These are phyloP conservation scores for Coemansia sp. DNA, from an alignment of 192 early-diverging fungal genomes.

Conservation along the genomic window DNA sequence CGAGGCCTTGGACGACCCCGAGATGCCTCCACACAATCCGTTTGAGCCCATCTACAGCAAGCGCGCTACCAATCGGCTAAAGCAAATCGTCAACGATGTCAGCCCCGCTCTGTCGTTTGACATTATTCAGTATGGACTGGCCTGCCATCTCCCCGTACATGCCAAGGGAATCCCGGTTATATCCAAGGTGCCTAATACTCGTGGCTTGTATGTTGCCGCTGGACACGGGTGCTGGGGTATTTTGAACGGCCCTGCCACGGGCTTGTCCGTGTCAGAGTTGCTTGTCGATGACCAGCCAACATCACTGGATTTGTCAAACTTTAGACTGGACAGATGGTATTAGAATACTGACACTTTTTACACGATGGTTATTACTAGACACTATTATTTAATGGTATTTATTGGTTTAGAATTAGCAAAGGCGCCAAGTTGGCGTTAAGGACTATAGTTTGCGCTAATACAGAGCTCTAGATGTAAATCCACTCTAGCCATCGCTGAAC, in stretches of 20 bases:
- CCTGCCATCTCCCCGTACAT: constrained; percentile 52
- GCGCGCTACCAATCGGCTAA: constrained; percentile 45
- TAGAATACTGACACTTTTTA: not conserved
- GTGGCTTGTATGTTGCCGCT: constrained; percentile 50
- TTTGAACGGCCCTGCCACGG: constrained; percentile 55
- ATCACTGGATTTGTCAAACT: constrained; percentile 44
- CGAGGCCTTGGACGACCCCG: constrained; percentile 53
- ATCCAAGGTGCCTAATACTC: constrained; percentile 42
- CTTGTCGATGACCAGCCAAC: constrained; percentile 39
- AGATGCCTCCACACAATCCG: constrained; percentile 58
- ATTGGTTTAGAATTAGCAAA: not conserved
- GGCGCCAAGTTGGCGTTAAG: no score
- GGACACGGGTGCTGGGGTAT: constrained; percentile 59
- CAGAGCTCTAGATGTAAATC: no score
- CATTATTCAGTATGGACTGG: constrained; percentile 50
- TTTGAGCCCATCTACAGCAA: constrained; percentile 56
- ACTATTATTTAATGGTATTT: not conserved
- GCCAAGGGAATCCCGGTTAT: constrained; percentile 56
- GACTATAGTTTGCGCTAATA: no score
- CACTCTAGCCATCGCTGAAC: no score
- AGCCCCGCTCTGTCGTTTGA: constrained; percentile 41
- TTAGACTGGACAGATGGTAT: constrained; percentile 50
- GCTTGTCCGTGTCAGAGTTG: constrained; percentile 50
- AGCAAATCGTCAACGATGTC: constrained; percentile 56
- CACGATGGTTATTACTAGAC: not conserved